These are phyloP conservation scores for Parascedosporium putredinis DNA, from an alignment of 2,329 filamentous ascomycete genomes.

Conservation along the genomic window DNA sequence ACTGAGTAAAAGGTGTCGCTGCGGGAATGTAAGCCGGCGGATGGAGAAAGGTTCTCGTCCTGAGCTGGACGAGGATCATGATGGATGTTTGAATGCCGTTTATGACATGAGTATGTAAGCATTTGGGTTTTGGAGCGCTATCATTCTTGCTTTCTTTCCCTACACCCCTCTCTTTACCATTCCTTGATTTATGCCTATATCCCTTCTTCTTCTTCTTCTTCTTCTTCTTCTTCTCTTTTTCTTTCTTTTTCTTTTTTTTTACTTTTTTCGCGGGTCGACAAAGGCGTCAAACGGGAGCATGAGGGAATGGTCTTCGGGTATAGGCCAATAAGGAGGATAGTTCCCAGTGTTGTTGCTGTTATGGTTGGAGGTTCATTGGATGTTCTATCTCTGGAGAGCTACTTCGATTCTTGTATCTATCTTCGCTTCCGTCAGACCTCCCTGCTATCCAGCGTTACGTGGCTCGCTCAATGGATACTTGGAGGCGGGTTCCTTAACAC, in stretches of 20 bases:
- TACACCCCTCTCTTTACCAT: too few species aligned
- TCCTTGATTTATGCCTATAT: too few species aligned
- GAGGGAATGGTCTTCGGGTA: too few species aligned
- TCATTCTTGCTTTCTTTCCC: neutral
- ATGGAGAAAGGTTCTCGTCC: too few species aligned
- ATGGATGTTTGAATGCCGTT: neutral
- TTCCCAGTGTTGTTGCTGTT: too few species aligned
- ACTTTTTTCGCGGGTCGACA: neutral
- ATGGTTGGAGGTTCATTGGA: too few species aligned
- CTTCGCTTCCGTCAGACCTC: neutral
- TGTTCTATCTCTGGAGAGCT: too few species aligned
- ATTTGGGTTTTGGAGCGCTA: neutral
- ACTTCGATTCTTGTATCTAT: neutral
- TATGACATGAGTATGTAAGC: conserved; percentile 1
- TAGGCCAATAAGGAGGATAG: too few species aligned
- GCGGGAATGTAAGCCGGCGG: too few species aligned
- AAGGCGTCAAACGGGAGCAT: neutral
- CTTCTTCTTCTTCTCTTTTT: too few species aligned
- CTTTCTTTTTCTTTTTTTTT: neutral
- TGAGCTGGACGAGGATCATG: too few species aligned
- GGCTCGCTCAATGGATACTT: neutral
- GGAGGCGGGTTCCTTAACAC: neutral
- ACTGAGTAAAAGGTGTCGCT: neutral
- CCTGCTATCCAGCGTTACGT: neutral
- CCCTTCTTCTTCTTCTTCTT: too few species aligned